Conservation (phyloP, 306 rosid species). For the Gillenia trifoliata region DNA sequence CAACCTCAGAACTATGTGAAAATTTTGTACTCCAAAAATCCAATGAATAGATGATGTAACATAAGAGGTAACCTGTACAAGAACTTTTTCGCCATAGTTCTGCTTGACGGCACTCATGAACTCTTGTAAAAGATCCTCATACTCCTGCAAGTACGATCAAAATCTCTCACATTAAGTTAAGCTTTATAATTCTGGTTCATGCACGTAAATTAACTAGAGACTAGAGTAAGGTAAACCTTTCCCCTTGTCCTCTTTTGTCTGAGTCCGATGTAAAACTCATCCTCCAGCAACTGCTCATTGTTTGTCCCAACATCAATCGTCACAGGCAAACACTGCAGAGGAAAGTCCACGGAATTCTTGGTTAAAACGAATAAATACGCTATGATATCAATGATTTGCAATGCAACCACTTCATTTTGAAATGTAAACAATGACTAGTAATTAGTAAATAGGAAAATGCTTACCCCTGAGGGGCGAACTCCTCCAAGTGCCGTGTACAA, state of each 20-base stretch:
- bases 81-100: conserved; percentile 91
- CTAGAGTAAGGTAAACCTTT: conserved; percentile 46
- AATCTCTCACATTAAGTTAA: conserved; percentile 21
- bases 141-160: conserved; percentile 54
- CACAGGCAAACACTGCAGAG: conserved; percentile 81
- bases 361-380: background rate
- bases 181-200: background rate
- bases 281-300: conserved; percentile 74
- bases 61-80: conserved; percentile 58
- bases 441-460: conserved; percentile 15
- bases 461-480: conserved; percentile 91
- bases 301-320: conserved; percentile 97
- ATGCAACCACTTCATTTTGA: background rate
- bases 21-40: background rate
- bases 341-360: conserved; percentile 4
- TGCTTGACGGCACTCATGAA: conserved; percentile 96
- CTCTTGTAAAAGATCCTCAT: conserved; percentile 75
- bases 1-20: conserved; percentile 11
- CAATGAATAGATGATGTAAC: conserved; percentile 16
- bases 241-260: conserved; percentile 89
- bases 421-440: background rate
- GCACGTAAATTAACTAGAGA: conserved; percentile 14
- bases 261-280: conserved; percentile 96
- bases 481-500: conserved; percentile 92
- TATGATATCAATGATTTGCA: background rate